A percentile compares a stretch with the other conserved stretches of the same genome.
Conservation (phyloP, 352 stramenopile species). For the Globisporangium apiculatum region DNA sequence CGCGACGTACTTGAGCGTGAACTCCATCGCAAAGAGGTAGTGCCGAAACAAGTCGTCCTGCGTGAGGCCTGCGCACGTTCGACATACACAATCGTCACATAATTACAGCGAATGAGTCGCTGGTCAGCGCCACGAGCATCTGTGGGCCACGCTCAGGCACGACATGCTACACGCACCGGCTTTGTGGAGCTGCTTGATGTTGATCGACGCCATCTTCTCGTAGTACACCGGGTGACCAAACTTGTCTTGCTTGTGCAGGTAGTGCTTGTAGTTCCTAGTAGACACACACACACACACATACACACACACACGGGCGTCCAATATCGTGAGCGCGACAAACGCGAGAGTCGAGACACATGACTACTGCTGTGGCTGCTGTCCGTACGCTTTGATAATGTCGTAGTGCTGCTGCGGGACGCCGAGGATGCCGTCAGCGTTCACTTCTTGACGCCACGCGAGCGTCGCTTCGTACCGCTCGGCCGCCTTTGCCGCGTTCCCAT, state of each 20-base stretch:
- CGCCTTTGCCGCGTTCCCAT: conserved; percentile 56
- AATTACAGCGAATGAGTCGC: no score
- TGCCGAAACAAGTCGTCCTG: conserved; percentile 73
- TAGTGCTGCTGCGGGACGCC: conserved; percentile 51
- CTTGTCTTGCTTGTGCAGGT: conserved; percentile 75
- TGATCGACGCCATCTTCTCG: conserved; percentile 76
- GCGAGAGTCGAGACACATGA: neutral
- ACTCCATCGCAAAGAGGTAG: conserved; percentile 84
- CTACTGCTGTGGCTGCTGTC: neutral
- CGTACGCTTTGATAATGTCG: conserved; percentile 60
- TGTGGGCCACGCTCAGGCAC: neutral
- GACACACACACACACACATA: neutral
- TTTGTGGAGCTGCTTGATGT: conserved; percentile 74
- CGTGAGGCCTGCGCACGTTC: conserved; percentile 22
- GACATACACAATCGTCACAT: neutral
- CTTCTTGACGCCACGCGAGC: conserved; percentile 68
- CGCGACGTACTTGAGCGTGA: conserved; percentile 70
- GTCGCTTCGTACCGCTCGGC: conserved; percentile 53
- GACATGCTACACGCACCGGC: conserved; percentile 14
- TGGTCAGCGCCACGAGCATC: no score
- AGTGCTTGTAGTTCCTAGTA: conserved; percentile 74
- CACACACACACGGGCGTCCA: conserved; percentile 1
- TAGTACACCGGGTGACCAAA: conserved; percentile 74
- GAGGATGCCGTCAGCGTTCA: conserved; percentile 66
- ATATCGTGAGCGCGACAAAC: neutral